These are phyloP conservation scores for Xylaria intraflava DNA, from an alignment of 495 filamentous ascomycete genomes.

Conservation along the genomic window DNA sequence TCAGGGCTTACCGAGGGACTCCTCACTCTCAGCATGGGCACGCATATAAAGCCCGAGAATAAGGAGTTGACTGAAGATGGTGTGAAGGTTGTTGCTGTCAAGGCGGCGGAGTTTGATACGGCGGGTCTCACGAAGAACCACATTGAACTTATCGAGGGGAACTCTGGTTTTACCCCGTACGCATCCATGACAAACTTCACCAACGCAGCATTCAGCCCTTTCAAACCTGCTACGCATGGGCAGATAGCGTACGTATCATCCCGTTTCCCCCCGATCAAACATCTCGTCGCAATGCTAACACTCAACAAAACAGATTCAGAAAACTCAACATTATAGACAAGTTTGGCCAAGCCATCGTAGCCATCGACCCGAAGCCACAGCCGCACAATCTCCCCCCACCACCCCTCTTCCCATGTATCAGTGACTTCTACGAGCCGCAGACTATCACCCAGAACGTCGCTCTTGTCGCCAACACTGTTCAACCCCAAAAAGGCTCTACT, in stretches of 20 bases:
- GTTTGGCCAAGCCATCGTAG: slow-evolving; percentile 40
- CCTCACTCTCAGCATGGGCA: not conserved
- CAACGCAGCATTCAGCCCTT: slow-evolving; percentile 8
- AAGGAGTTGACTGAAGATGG: no score
- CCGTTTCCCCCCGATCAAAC: no score
- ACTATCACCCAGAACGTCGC: no score
- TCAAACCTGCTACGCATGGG: slow-evolving; percentile 45
- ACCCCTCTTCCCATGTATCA: not conserved
- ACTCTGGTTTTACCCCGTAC: not conserved
- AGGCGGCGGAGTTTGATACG: no score
- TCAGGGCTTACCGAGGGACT: not conserved
- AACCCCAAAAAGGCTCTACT: no score
- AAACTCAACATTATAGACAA: slow-evolving; percentile 45
- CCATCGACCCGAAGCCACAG: slow-evolving; percentile 23
- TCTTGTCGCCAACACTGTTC: no score
- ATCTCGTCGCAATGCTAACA: no score
- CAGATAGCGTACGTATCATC: no score
- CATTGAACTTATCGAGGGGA: not conserved
- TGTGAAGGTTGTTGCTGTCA: no score
- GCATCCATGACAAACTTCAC: not conserved
- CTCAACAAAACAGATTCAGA: slow-evolving; percentile 29
- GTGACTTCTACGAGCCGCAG: not conserved
- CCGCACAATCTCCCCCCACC: no score
- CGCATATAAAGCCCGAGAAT: not conserved
- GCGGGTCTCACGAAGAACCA: not conserved